Conservation (phyloP, 1,139 yeast genomes). For the Diutina pseudorugosa region DNA sequence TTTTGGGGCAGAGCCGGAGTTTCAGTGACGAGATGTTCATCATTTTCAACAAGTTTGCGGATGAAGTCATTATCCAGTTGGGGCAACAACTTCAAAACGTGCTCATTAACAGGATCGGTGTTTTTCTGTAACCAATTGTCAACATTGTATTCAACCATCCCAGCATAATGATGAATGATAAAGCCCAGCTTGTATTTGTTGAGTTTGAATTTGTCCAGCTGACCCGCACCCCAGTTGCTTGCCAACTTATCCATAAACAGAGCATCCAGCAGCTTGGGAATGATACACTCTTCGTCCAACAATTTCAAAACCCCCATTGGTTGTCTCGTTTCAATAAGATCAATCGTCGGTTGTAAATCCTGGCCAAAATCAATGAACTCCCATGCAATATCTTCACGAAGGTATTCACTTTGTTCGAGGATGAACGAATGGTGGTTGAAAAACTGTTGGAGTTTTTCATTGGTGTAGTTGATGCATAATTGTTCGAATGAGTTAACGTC, state of each 20-base stretch:
- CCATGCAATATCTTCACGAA: constrained; percentile 93
- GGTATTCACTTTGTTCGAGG: constrained; percentile 89
- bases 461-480: constrained; percentile 90
- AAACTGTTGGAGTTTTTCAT: constrained; percentile 91
- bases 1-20: constrained; percentile 5
- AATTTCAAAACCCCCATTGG: constrained; percentile 86
- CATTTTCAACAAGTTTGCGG: constrained; percentile 15
- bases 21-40: constrained; percentile 8
- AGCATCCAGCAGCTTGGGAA: constrained; percentile 80
- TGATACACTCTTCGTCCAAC: constrained; percentile 89
- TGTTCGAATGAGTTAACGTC: constrained; percentile 90
- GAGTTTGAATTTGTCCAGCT: constrained; percentile 50
- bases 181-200: constrained; percentile 64
- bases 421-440: constrained; percentile 98
- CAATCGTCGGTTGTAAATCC: constrained; percentile 90
- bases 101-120: constrained; percentile 84
- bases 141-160: constrained; percentile 82
- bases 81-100: constrained; percentile 45
- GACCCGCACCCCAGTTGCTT: constrained; percentile 46
- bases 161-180: constrained; percentile 85
- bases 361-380: constrained; percentile 94
- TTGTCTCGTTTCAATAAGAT: constrained; percentile 63
- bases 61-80: constrained; percentile 43
- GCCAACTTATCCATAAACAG: constrained; percentile 76
- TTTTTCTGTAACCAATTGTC: constrained; percentile 93